Evolutionary conservation across 1,139 yeast genomes (phyloP), one percentile per base, ranked within the genome.

Genomic region (Nakaseomyces nivariensis): DNA sequence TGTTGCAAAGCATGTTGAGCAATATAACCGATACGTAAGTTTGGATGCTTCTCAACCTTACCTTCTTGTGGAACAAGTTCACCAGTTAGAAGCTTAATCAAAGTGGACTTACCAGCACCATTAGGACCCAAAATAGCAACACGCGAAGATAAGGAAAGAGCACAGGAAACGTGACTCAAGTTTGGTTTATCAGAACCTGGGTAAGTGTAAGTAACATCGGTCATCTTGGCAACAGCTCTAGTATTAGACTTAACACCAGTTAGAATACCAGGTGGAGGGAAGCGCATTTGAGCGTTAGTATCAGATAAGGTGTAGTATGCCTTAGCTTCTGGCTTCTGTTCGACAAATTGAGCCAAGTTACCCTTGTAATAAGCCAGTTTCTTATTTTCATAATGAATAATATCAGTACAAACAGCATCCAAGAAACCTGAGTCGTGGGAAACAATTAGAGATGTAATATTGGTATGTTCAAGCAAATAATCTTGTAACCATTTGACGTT

Each of bases 1-100:
- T 92, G 97, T 71, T 89, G 96, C 65, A 92, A 78, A 31, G 98
- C 97, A 62, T 92, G 97, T 75, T 92, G 98, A 25, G 97, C 97
- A 75, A 92, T 92, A 72, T 92, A 92, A 55, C 97, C 98, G 63
- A 92, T 88, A 76, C 98, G 90, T 72, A 92, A 77, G 71, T 92
- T 92, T 56, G 97, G 97, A 72, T 92, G 98, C 72, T 92, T 92
- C 72, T 92, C 97, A 52, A 92, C 97, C 56, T 80, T 82, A 63
- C 98, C 98, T 56, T 72, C 77, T 57, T 80, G 77, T 31, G 98
- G 97, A 49, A 86, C 77, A 54, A 88, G 75, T 70, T 92, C 98
- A 56, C 87, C 98, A 10, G 97, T 92, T 61, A 92, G 76, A 49
- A 90, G 75, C 70, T 92, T 92, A 71, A 92, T 92, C 63, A 92